A percentile compares a stretch with the other conserved stretches of the same genome.
These are phyloP conservation scores for Peniophora sp. DNA, from an alignment of 1,284 basidiomycete species.

Conservation along the genomic window DNA sequence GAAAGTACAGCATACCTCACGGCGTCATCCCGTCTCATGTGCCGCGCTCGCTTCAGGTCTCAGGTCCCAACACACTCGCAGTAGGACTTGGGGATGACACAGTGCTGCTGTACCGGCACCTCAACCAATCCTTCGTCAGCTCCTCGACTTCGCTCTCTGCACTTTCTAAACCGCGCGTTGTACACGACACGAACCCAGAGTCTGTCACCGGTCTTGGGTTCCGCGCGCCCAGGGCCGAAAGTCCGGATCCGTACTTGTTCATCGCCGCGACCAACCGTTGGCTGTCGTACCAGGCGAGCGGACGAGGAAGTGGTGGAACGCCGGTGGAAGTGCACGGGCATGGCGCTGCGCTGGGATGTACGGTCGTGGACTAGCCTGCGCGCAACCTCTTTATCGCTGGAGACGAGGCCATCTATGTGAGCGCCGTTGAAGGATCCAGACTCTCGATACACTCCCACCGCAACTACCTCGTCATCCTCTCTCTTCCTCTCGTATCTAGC, in stretches of 20 bases:
- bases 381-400: conserved; percentile 79
- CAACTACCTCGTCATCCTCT: conserved; percentile 84
- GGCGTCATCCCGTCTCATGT: conserved; percentile 81
- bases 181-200: conserved; percentile 74
- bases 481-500: conserved; percentile 73
- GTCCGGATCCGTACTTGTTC: conserved; percentile 58
- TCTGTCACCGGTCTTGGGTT: conserved; percentile 92
- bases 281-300: conserved; percentile 70
- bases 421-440: conserved; percentile 82
- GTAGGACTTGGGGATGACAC: conserved; percentile 94
- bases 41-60: conserved; percentile 77
- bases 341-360: conserved; percentile 80
- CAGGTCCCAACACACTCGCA: conserved; percentile 80
- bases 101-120: conserved; percentile 83
- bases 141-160: conserved; percentile 52
- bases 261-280: conserved; percentile 85
- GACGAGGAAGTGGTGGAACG: conserved; percentile 62
- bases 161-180: conserved; percentile 71
- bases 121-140: conserved; percentile 80
- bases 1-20: conserved; percentile 54
- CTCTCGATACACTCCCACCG: conserved; percentile 63
- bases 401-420: conserved; percentile 90
- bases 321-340: conserved; percentile 78
- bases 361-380: conserved; percentile 66
- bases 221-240: conserved; percentile 44